Evolutionary conservation across 257 asterid species (phyloP).

Genomic region (Paulownia fortunei): DNA sequence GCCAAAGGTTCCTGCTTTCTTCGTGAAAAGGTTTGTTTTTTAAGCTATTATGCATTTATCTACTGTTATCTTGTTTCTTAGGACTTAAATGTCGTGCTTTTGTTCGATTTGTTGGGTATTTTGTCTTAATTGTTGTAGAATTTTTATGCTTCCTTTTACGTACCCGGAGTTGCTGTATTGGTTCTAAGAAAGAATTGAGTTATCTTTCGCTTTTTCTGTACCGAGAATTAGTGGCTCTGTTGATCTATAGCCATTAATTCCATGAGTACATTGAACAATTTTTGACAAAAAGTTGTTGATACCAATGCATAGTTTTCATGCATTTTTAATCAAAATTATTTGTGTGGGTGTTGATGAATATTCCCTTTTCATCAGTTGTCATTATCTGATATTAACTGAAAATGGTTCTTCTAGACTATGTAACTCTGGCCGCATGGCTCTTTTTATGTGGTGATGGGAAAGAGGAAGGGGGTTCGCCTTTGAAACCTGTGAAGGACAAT

Average conservation of each 20-base stretch:
- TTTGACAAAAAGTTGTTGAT: not conserved
- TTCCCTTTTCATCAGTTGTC: not conserved
- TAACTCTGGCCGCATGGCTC: not conserved
- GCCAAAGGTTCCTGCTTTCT: conserved; percentile 22
- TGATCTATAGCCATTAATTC: not conserved
- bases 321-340: not conserved
- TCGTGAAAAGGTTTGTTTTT: conserved; percentile 16
- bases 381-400: not conserved
- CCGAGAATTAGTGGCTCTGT: not conserved
- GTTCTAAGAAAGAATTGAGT: not conserved
- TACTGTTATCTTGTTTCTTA: not conserved
- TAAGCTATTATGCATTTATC: not conserved
- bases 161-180: conserved; percentile 16
- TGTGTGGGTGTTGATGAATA: not conserved
- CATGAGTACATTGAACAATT: not conserved
- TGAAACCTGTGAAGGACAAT: not conserved
- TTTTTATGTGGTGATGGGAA: conserved; percentile 5
- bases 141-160: not conserved
- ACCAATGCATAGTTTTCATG: not conserved
- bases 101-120: not conserved
- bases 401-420: not conserved
- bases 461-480: not conserved
- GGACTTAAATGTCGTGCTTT: not conserved
- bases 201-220: not conserved
- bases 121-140: conserved; percentile 1